Percentiles rank a stretch among this genome's conserved stretches.
Conservation (phyloP, 768 basidiomycete species). For the Amanita brunnescens region DNA sequence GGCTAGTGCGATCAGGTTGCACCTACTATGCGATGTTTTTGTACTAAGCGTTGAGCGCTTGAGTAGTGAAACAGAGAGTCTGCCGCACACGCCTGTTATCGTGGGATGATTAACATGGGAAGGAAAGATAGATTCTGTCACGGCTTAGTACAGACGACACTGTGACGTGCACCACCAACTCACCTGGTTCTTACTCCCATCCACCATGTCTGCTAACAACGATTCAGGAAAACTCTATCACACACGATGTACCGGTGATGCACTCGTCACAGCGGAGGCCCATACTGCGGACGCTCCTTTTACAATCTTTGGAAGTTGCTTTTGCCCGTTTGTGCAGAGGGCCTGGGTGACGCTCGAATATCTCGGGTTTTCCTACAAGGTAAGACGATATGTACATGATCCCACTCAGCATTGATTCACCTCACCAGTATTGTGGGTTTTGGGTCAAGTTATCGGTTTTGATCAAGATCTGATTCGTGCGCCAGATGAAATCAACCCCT, state of each 20-base stretch:
- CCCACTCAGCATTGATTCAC: not conserved
- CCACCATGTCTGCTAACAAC: conserved; percentile 8
- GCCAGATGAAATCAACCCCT: conserved; percentile 73
- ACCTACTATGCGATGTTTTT: too few species aligned
- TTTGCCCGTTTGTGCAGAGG: conserved; percentile 79
- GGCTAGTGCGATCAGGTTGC: too few species aligned
- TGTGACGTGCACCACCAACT: too few species aligned
- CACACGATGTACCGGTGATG: conserved; percentile 34
- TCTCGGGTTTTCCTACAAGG: conserved; percentile 64
- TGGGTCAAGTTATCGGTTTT: not conserved
- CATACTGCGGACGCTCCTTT: conserved; percentile 44
- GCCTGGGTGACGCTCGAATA: conserved; percentile 72
- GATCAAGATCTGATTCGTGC: not conserved
- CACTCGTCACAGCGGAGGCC: conserved; percentile 44
- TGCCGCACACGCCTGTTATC: too few species aligned
- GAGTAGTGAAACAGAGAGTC: too few species aligned
- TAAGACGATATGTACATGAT: conserved; percentile 17
- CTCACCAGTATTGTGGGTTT: conserved; percentile 16
- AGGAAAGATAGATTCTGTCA: too few species aligned
- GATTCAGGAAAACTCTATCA: conserved; percentile 23
- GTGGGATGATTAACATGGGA: too few species aligned
- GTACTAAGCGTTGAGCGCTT: too few species aligned
- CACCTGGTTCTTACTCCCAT: too few species aligned
- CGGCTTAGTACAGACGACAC: too few species aligned
- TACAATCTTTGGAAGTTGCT: conserved; percentile 64